Evolutionary conservation across 2,329 filamentous ascomycete species (phyloP).

Genomic region (Phialocephala sp.): DNA sequence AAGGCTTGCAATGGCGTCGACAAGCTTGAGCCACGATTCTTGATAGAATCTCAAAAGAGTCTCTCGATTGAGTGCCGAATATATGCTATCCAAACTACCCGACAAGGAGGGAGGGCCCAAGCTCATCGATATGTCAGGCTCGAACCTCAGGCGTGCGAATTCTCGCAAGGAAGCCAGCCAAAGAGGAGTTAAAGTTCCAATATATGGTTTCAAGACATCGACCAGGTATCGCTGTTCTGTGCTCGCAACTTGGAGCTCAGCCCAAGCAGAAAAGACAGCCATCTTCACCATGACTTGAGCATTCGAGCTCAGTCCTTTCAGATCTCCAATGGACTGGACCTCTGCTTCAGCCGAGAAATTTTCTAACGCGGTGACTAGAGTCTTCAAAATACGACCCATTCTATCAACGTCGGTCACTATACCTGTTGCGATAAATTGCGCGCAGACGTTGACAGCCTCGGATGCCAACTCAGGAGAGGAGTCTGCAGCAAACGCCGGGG

Average conservation of each 20-base stretch:
- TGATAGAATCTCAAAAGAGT: slow-evolving; percentile 96
- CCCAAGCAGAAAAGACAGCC: slow-evolving; percentile 96
- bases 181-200: slow-evolving; percentile 85
- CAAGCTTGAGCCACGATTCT: slow-evolving; percentile 93
- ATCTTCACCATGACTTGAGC: slow-evolving; percentile 99
- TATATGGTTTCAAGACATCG: slow-evolving; percentile 87
- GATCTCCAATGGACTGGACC: slow-evolving; percentile 86
- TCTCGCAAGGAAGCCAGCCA: slow-evolving; percentile 94
- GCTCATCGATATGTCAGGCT: slow-evolving; percentile 95
- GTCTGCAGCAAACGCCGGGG: slow-evolving; percentile 92
- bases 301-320: slow-evolving; percentile 92
- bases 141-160: slow-evolving; percentile 90
- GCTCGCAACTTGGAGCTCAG: slow-evolving; percentile 93
- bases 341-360: slow-evolving; percentile 86
- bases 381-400: slow-evolving; percentile 98
- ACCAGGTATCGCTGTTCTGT: slow-evolving; percentile 88
- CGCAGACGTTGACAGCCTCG: slow-evolving; percentile 95
- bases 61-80: slow-evolving; percentile 91
- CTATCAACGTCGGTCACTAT: slow-evolving; percentile 97
- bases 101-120: slow-evolving; percentile 81
- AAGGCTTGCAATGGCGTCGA: slow-evolving; percentile 94
- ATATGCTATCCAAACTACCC: slow-evolving; percentile 89
- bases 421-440: slow-evolving; percentile 95
- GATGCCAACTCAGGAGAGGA: slow-evolving; percentile 95
- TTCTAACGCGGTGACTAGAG: slow-evolving; percentile 86